Evolutionary conservation across 2,329 filamentous ascomycete species (phyloP), one percentile per base, ranked within the genome.

Genomic region (Fulvia fulva): DNA sequence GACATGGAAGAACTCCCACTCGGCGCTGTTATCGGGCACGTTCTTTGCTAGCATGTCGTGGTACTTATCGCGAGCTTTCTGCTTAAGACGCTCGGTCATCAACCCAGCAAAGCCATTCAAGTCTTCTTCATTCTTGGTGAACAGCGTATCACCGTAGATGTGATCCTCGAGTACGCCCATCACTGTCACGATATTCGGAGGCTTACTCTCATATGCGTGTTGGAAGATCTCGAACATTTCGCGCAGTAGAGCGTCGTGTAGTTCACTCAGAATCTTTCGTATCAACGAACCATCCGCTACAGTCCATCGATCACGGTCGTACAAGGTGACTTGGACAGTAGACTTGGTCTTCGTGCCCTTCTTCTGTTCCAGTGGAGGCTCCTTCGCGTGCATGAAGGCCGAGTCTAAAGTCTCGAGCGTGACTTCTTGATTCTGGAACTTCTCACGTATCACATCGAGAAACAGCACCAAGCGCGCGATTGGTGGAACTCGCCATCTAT

Each of bases 1-100:
- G 57, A 97, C 88, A 73, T 97, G 90, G 62, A 84, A 88, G 71
- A 96, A 93, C 65, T 97, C 86, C 92, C 94, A 97, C 51, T 90
- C 83, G 63, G 91, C 86, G 66, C 90, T 87, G 56, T 87, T 84
- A 32, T 88, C 83, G 1, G 92, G 91, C 1, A 99, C 87, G 68
- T 92, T 84, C 61, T 87, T 85, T 58, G 92, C 84, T 51, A 97
- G 83, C 63, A 92, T 86, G 26, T 83, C 84, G 56, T 88, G 84
- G 71, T 99, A 97, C 5, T 88, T 87, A n/a, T 87, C 84, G 19
- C 83, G 83, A 7, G 93, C 92, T 68, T 88, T 88, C 61, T 87
- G 80, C 52, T 83, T 82, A 47, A 97, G 80, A 1, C 87, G 88
- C 51, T 88, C 82, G n/a, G 83, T 80, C 23, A 97, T 81, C 63